These are phyloP conservation scores for Magnusiomyces tetraspermus DNA, from an alignment of 1,139 yeast species.

Conservation along the genomic window DNA sequence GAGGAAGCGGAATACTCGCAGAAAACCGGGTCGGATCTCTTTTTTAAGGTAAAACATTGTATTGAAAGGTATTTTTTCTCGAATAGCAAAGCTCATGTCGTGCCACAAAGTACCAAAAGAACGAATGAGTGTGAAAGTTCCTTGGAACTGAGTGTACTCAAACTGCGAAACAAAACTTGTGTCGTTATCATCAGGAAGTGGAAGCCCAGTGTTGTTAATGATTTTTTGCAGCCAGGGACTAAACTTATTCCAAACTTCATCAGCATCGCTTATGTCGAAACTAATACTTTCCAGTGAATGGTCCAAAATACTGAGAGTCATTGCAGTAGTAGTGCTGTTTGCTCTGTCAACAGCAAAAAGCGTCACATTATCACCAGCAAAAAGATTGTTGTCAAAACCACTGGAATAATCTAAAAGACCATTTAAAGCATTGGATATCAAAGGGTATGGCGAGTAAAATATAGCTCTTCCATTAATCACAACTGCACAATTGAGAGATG, in stretches of 20 bases:
- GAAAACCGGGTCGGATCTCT: neutral
- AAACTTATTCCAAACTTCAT: neutral
- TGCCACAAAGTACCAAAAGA: neutral
- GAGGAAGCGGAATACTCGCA: neutral
- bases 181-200: neutral
- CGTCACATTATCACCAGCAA: neutral
- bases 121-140: no score
- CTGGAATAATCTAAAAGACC: neutral
- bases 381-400: neutral
- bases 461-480: no score
- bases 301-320: neutral
- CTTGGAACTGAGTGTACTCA: no score
- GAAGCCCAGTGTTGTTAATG: neutral
- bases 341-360: neutral
- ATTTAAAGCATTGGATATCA: neutral
- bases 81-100: neutral
- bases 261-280: neutral
- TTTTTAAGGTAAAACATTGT: neutral
- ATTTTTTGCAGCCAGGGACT: neutral
- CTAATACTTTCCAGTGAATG: no score
- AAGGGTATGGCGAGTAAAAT: neutral
- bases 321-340: neutral
- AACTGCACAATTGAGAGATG: no score
- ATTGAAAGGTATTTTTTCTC: neutral
- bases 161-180: no score